A percentile compares a stretch with the other conserved stretches of the same genome.
These are phyloP conservation scores for Vitellaria paradoxa DNA, from an alignment of 179 eudicot genomes.

Conservation along the genomic window DNA sequence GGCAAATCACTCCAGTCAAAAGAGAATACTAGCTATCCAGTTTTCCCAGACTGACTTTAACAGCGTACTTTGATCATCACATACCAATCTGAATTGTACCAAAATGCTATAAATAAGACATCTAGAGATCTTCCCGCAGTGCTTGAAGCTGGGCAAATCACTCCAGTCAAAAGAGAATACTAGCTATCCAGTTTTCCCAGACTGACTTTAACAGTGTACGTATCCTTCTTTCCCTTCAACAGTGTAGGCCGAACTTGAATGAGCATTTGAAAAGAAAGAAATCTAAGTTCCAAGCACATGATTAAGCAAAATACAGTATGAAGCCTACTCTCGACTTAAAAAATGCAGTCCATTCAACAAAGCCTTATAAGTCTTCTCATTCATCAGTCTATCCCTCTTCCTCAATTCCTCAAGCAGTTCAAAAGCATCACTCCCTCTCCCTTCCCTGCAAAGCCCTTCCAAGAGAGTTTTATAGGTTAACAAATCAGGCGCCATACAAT, in stretches of 20 bases:
- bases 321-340: conserved; percentile 29
- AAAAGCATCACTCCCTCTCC: conserved; percentile 62
- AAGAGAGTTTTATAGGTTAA: conserved; percentile 73
- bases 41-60: not conserved
- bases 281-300: not conserved
- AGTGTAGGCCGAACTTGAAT: not conserved
- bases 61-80: not conserved
- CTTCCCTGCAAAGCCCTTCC: conserved; percentile 84
- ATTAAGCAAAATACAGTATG: not conserved
- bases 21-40: not conserved
- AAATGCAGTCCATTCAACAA: conserved; percentile 62
- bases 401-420: conserved; percentile 70
- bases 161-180: not conserved
- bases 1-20: not conserved
- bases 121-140: not conserved
- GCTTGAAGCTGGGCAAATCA: not conserved
- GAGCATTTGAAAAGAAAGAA: not conserved
- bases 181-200: not conserved
- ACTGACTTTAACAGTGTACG: too few species aligned
- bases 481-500: conserved; percentile 63
- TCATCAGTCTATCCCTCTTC: conserved; percentile 67
- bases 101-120: not conserved
- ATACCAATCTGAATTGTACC: not conserved
- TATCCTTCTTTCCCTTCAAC: not conserved
- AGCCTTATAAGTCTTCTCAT: conserved; percentile 54